Base-by-base conservation (phyloP, 192 early-diverging fungal genomes). In the Podila epigama region DNA sequence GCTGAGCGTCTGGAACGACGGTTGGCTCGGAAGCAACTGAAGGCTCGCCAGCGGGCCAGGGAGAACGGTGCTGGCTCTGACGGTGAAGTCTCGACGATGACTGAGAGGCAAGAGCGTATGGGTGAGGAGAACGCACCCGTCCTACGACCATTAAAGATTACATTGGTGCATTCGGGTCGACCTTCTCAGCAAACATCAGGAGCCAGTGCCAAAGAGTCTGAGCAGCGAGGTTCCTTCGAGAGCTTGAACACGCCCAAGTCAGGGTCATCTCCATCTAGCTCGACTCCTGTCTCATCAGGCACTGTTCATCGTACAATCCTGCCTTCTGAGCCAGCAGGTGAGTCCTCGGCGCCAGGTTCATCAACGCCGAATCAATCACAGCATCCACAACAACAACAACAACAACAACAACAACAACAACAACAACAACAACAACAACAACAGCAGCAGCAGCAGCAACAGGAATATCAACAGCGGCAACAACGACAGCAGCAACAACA, bases 141-240 rank as follows among this genome's bases (percentile, higher is more conserved):
- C 39, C 57, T 56, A 41, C 70, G 64, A 7, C 58, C 64, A 0
- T 22, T 75, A 51, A 75, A 75, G 42, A 60, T 72, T 25, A 72
- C 70, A 16, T 36, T 72, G 40, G 70, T 72, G 1, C 70, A 72
- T 32, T 72, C 70, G 32, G 56, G 63, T n/a, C 52, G 66, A 65
- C n/a, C n/a, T n/a, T n/a, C n/a, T n/a, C n/a, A n/a, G n/a, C n/a
- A n/a, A n/a, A n/a, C n/a, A n/a, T n/a, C n/a, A n/a, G n/a, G n/a
- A n/a, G n/a, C 44, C 25, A 10, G 44, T 8, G 25, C 44, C 44
- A 48, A 48, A 10, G 44, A 48, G n/a, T 22, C 25, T 5, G 44
- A 48, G n/a, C n/a, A n/a, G 16, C 44, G 44, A 22, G 44, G 44
- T 22, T 15, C 44, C 7, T 22, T 4, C 4, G 44, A 48, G 44